phyloP scores from a whole-genome alignment of 805 yeast species.

The Ogataea salicorniae region DNA sequence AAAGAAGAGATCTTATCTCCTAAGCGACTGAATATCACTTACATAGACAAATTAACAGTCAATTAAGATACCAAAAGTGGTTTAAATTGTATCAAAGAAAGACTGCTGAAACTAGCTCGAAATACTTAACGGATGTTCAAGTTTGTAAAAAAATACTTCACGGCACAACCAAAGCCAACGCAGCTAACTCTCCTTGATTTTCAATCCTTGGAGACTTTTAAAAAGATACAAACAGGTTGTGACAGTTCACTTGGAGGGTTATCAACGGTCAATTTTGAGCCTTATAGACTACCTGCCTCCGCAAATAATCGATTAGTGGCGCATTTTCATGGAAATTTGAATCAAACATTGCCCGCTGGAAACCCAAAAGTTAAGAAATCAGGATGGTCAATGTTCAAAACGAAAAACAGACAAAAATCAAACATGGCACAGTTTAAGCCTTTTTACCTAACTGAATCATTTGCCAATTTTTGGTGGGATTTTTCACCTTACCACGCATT shows the following conservation, averaged over 20 bases:
- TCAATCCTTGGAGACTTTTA: conserved; percentile 42
- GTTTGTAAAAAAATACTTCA: conserved; percentile 9
- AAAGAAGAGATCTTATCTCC: no score
- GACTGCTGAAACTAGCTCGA: neutral
- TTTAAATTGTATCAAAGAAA: neutral
- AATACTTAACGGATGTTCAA: conserved; percentile 1
- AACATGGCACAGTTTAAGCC: conserved; percentile 37
- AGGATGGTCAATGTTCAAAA: conserved; percentile 81
- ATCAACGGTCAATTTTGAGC: conserved; percentile 46
- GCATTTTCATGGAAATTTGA: conserved; percentile 64
- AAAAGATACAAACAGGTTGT: conserved; percentile 52
- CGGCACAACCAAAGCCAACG: conserved; percentile 10
- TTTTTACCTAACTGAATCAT: conserved; percentile 32
- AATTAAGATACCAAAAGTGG: neutral
- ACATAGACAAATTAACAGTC: neutral
- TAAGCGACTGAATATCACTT: no score
- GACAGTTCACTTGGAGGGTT: conserved; percentile 79
- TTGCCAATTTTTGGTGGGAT: conserved; percentile 56
- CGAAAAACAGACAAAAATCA: conserved; percentile 48
- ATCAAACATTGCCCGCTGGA: conserved; percentile 57
- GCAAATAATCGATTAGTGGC: conserved; percentile 40
- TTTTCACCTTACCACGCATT: conserved; percentile 60
- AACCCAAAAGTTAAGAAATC: conserved; percentile 59
- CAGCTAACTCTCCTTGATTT: conserved; percentile 51
- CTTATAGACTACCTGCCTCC: conserved; percentile 33